These are phyloP conservation scores for Termitomyces sp. DNA, from an alignment of 768 basidiomycete genomes.

Conservation along the genomic window DNA sequence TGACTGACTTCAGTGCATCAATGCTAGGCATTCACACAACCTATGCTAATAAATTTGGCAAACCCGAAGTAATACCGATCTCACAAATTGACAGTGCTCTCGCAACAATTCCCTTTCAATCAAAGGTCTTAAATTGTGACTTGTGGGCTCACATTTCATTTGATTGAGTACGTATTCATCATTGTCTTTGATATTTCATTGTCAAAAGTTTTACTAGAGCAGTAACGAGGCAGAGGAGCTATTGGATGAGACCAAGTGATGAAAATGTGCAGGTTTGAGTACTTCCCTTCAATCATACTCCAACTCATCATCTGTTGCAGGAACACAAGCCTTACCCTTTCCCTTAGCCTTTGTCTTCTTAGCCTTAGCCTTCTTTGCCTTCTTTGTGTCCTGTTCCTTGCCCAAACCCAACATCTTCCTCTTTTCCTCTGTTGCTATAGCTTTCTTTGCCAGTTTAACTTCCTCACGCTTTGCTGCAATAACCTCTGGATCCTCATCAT, in stretches of 20 bases:
- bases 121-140: background rate
- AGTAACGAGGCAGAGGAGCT: background rate
- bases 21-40: background rate
- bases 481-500: background rate
- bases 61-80: background rate
- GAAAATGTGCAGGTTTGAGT: background rate
- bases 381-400: background rate
- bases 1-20: background rate
- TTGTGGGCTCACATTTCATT: slow-evolving; percentile 3
- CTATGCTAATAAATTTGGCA: background rate
- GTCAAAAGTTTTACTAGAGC: background rate
- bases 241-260: background rate
- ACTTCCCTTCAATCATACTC: background rate
- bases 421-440: background rate
- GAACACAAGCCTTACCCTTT: background rate
- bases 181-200: no score
- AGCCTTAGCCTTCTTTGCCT: background rate
- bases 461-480: background rate
- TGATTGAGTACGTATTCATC: slow-evolving; percentile 1
- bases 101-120: background rate
- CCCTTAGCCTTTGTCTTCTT: slow-evolving; percentile 5
- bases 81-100: background rate
- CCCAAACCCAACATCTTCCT: background rate
- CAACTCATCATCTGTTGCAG: background rate
- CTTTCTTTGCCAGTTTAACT: background rate